Conservation (phyloP, 169 alveolate species). For the Eimeria necatrix region DNA sequence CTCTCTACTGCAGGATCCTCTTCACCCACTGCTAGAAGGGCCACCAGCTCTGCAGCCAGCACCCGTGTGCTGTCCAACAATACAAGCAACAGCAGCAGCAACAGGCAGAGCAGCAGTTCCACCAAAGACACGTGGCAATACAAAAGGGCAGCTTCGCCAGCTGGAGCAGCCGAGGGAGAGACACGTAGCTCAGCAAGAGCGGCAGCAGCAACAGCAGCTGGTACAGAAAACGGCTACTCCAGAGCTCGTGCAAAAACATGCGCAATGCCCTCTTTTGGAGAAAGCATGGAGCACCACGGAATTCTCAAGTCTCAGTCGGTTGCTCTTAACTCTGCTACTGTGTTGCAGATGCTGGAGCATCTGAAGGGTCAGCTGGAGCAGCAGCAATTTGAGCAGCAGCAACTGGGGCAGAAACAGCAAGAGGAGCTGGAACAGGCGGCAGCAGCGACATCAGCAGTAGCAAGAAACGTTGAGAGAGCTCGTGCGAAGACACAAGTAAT, state of each 20-base stretch:
- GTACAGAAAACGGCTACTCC: not conserved
- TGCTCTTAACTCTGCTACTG: slow-evolving; percentile 8
- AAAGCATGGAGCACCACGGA: not conserved
- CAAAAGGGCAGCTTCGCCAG: not conserved
- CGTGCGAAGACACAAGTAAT: too few species aligned
- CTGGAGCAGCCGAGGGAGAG: not conserved
- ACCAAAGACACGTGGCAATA: not conserved
- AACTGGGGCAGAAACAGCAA: not conserved
- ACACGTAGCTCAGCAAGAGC: not conserved
- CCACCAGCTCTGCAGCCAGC: slow-evolving; percentile 57
- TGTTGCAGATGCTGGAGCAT: not conserved
- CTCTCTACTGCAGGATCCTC: not conserved
- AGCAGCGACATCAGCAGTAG: slow-evolving; percentile 8
- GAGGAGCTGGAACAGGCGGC: not conserved
- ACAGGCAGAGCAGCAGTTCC: not conserved
- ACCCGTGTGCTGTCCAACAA: not conserved
- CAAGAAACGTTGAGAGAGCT: not conserved
- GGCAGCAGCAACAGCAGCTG: slow-evolving; percentile 5
- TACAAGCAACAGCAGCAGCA: not conserved
- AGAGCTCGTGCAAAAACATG: not conserved
- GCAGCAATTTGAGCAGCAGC: not conserved
- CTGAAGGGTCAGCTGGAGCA: not conserved
- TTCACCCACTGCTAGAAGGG: not conserved
- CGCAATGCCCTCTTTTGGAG: not conserved
- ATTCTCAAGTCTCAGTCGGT: not conserved